Evolutionary conservation across 768 basidiomycete genomes (phyloP).

Genomic region (Amyloporia xantha): DNA sequence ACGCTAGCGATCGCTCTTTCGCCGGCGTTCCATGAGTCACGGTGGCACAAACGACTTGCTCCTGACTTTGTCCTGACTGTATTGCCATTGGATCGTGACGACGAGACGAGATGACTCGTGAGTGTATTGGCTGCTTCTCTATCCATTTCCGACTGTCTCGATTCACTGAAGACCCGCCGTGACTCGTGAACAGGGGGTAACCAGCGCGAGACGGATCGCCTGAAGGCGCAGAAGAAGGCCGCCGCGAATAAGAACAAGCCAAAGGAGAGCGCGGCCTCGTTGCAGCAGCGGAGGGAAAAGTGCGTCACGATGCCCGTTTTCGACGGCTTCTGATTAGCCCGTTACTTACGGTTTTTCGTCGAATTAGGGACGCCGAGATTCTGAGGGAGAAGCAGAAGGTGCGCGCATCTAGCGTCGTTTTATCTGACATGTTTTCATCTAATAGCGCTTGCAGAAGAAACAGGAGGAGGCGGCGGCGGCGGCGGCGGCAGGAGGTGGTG

Average conservation of each 20-base stretch:
- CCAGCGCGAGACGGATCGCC: conserved; percentile 72
- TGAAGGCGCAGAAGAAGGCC: conserved; percentile 59
- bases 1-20: too few relatives aligned
- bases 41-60: too few relatives aligned
- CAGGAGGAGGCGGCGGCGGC: conserved; percentile 28
- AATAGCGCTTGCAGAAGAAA: conserved; percentile 1
- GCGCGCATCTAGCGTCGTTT: conserved; percentile 12
- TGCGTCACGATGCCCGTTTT: conserved; percentile 34
- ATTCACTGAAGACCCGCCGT: neutral
- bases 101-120: conserved; percentile 9
- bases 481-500: conserved; percentile 12
- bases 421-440: neutral
- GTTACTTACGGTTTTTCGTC: conserved; percentile 6
- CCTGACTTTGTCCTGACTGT: too few relatives aligned
- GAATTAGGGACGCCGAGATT: conserved; percentile 63
- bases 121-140: neutral
- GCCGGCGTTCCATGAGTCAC: too few relatives aligned
- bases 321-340: conserved; percentile 9
- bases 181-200: conserved; percentile 55
- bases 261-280: conserved; percentile 58
- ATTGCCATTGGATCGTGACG: too few relatives aligned
- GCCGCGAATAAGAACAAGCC: conserved; percentile 46
- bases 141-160: neutral
- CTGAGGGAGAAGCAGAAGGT: conserved; percentile 79
- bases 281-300: conserved; percentile 72